Percentiles rank a stretch among this genome's conserved stretches.
Conservation (phyloP, 176 grass and related monocot genomes). For the Triticum urartu region DNA sequence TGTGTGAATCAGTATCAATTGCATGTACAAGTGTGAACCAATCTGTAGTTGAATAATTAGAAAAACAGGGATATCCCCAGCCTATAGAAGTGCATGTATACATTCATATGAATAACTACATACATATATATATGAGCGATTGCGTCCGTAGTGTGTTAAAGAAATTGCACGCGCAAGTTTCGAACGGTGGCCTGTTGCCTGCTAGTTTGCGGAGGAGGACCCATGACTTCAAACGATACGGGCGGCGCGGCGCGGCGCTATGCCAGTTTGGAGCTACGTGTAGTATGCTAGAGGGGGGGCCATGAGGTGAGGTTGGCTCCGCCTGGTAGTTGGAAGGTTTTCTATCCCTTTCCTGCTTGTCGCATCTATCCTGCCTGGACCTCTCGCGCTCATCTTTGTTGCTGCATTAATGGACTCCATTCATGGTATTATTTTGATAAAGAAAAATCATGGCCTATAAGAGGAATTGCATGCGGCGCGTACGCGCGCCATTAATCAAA, state of each 20-base stretch:
- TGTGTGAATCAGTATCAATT: not conserved
- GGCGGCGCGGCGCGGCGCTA: not conserved
- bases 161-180: not conserved
- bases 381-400: not conserved
- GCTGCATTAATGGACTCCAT: not conserved
- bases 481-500: not conserved
- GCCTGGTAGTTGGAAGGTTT: slow-evolving; percentile 3
- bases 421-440: not conserved
- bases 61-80: too few species aligned
- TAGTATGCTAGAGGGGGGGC: not conserved
- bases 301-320: not conserved
- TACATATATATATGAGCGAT: too few species aligned
- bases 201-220: not conserved
- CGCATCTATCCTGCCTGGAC: not conserved
- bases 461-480: not conserved
- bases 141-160: too few species aligned
- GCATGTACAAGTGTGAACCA: not conserved
- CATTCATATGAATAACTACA: too few species aligned
- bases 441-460: not conserved
- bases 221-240: not conserved
- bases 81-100: too few species aligned
- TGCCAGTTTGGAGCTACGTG: slow-evolving; percentile 3
- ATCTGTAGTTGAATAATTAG: too few species aligned
- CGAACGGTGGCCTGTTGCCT: not conserved
- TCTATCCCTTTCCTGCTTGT: slow-evolving; percentile 16